Conservation (phyloP, 1,284 basidiomycete genomes). For the Leucoagaricus sp. region DNA sequence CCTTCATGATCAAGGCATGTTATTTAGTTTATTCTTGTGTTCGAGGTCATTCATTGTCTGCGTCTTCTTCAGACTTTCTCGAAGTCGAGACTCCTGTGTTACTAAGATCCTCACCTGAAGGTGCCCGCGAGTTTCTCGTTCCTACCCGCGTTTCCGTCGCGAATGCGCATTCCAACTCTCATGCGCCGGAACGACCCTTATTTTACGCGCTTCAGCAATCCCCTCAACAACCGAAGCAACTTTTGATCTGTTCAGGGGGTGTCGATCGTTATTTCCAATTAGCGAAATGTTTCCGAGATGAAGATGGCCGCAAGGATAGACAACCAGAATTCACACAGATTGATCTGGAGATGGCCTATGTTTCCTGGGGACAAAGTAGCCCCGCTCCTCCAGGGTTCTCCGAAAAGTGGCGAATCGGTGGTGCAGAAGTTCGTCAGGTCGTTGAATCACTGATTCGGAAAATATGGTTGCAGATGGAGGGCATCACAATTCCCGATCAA, state of each 20-base stretch:
- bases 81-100: slow-evolving; percentile 95
- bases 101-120: slow-evolving; percentile 93
- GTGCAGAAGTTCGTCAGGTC: slow-evolving; percentile 72
- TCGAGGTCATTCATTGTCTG: slow-evolving; percentile 14
- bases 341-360: slow-evolving; percentile 96
- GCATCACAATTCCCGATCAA: slow-evolving; percentile 52
- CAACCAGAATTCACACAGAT: slow-evolving; percentile 98
- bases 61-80: slow-evolving; percentile 62
- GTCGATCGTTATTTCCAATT: slow-evolving; percentile 92
- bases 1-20: slow-evolving; percentile 71
- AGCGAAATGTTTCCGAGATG: slow-evolving; percentile 93
- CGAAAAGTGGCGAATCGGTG: slow-evolving; percentile 81
- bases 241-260: slow-evolving; percentile 89
- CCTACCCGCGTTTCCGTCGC: slow-evolving; percentile 65
- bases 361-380: slow-evolving; percentile 66
- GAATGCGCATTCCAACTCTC: slow-evolving; percentile 17
- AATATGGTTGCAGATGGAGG: slow-evolving; percentile 74
- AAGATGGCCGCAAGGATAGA: slow-evolving; percentile 91
- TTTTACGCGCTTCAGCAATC: slow-evolving; percentile 95
- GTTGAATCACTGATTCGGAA: slow-evolving; percentile 71
- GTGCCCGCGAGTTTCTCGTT: slow-evolving; percentile 93
- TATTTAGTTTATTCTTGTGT: slow-evolving; percentile 2
- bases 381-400: slow-evolving; percentile 17
- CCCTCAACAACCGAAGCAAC: slow-evolving; percentile 95
- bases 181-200: slow-evolving; percentile 41